Base-by-base conservation (phyloP, 768 basidiomycete genomes). In the Dendrothele bispora region DNA sequence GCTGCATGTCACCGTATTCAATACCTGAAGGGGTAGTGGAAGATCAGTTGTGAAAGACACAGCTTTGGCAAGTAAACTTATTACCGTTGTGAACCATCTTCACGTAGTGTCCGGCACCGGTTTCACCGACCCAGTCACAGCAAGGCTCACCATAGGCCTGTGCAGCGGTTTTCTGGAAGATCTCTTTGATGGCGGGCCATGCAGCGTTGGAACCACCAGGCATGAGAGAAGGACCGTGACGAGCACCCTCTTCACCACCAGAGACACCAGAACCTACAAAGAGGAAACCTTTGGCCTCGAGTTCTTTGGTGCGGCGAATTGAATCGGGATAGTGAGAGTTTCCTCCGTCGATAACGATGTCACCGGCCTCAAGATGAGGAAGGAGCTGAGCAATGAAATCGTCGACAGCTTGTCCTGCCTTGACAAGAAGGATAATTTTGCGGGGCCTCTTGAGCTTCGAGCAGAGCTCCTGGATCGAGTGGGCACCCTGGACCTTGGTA, bases 271-370 rank as follows among this genome's bases (percentile, higher is more conserved):
- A 94, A 52, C 97, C 97, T 59, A 99, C 95, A 60, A 97, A 99
- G 59, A 98, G 82, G 61, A 98, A 75, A 44, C 95, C 95, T 76
- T 98, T 95, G 50, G 82, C 63, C 71, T 98, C 95, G 61, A 98
- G 86, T 64, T 95, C 93, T 65, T 91, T 72, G 61, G 86, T 79
- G 62, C 97, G 91, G 61, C 97, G 94, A 72, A 95, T 95, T 28
- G 92, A 90, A 69, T 99, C 97, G 52, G 97, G 97, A 77, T 90
- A 99, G 71, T 98, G 94, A 37, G 95, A 98, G 75, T 99, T 99
- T 61, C 97, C 97, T 61, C 97, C 97, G 68, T 99, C 97, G 58
- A 99, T 98, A 78, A 99, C 82, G 77, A 99, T 98, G 71, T 99
- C 97, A 58, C 97, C 97, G 62, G 83, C 68, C 67, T 98, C 95